A percentile compares a stretch with the other conserved stretches of the same genome.
These are phyloP conservation scores for Mitragyna speciosa DNA, from an alignment of 257 asterid species.

Conservation along the genomic window DNA sequence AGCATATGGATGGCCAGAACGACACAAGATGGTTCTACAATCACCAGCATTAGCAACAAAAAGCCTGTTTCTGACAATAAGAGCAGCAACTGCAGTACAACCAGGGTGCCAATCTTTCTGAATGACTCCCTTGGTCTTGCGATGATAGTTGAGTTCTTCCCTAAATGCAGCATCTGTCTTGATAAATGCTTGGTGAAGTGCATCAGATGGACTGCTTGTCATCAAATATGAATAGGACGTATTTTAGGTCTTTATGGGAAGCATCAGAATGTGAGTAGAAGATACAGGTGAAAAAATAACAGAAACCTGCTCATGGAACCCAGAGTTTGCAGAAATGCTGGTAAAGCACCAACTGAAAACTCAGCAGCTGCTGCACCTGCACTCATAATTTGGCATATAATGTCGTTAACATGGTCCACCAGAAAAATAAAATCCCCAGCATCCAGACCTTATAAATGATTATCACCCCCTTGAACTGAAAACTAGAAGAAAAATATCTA, in stretches of 20 bases:
- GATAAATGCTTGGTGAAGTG: slow-evolving; percentile 70
- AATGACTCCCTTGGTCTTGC: slow-evolving; percentile 54
- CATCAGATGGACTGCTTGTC: slow-evolving; percentile 54
- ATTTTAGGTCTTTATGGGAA: background rate
- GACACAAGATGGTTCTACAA: slow-evolving; percentile 82
- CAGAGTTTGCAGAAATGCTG: slow-evolving; percentile 57
- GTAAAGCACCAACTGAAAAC: slow-evolving; percentile 90
- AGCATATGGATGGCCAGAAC: slow-evolving; percentile 63
- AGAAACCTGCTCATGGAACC: slow-evolving; percentile 52
- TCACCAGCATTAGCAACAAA: slow-evolving; percentile 98
- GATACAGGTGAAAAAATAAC: background rate
- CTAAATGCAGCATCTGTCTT: slow-evolving; percentile 81
- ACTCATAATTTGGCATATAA: background rate
- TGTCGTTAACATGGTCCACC: slow-evolving; percentile 2
- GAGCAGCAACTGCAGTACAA: slow-evolving; percentile 83
- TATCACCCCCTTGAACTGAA: too few species aligned
- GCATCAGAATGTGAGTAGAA: background rate
- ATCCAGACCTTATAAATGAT: background rate
- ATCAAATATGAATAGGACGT: background rate
- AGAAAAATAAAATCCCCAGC: too few species aligned
- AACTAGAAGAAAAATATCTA: too few species aligned
- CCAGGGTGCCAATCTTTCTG: slow-evolving; percentile 89
- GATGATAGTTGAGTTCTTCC: slow-evolving; percentile 51
- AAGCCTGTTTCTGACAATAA: slow-evolving; percentile 62
- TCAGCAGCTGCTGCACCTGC: slow-evolving; percentile 96